A percentile compares a stretch with the other conserved stretches of the same genome.
Conservation (phyloP, 2,329 filamentous ascomycete genomes). For the Colletotrichum sp. region DNA sequence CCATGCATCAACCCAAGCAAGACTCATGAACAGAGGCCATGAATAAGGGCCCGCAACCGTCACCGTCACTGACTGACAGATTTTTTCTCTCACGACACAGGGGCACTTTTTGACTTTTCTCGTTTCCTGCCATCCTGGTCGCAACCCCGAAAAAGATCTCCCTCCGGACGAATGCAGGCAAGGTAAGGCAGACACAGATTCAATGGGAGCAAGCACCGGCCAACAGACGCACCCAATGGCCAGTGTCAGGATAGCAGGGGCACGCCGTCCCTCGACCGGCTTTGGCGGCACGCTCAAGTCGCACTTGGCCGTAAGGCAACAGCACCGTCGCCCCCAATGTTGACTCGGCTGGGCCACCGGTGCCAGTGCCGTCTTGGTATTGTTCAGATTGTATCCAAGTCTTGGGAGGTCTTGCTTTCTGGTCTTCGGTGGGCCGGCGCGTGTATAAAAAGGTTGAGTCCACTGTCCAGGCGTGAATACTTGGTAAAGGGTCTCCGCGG, state of each 20-base stretch:
- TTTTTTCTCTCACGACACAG: not conserved
- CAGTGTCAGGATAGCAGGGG: not conserved
- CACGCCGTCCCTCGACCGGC: not conserved
- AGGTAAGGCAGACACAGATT: not conserved
- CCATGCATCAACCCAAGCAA: not conserved
- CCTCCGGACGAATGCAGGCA: not conserved
- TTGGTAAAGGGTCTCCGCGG: not conserved
- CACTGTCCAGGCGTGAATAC: not conserved
- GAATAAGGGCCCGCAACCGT: not conserved
- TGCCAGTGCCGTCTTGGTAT: not conserved
- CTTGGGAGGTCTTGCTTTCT: not conserved
- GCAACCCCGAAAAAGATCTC: not conserved
- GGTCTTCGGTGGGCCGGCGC: not conserved
- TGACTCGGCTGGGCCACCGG: not conserved
- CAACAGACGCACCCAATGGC: not conserved
- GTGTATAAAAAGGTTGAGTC: not conserved
- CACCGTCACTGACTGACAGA: not conserved
- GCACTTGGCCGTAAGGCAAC: not conserved
- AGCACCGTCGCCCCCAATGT: not conserved
- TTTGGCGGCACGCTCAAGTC: conserved; percentile 2
- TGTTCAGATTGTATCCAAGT: not conserved
- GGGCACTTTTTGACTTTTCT: not conserved
- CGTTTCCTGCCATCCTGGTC: not conserved
- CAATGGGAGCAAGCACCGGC: not conserved
- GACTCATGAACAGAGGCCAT: not conserved